phyloP scores from a whole-genome alignment of 306 rosid genomes.

The Cicer arietinum region DNA sequence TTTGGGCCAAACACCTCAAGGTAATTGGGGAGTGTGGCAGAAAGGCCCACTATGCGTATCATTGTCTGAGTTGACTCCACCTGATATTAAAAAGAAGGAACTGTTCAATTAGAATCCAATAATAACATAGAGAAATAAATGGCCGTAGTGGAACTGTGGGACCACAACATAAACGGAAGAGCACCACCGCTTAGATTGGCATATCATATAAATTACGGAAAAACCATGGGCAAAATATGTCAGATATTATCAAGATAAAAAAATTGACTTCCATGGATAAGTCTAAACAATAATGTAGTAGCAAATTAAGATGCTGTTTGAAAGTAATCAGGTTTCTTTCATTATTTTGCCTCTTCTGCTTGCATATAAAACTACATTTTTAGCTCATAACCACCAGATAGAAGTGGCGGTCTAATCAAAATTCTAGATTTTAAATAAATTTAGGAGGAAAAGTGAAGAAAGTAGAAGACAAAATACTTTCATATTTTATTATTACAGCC shows the following conservation, averaged over 20 bases:
- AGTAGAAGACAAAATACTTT: too few relatives aligned
- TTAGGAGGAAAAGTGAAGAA: background rate
- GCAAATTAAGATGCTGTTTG: background rate
- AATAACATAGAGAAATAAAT: constrained; percentile 20
- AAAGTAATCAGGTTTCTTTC: constrained; percentile 18
- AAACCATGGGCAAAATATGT: constrained; percentile 24
- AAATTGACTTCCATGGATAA: background rate
- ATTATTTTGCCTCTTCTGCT: constrained; percentile 29
- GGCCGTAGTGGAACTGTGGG: constrained; percentile 15
- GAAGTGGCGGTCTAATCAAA: constrained; percentile 25
- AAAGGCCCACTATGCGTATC: constrained; percentile 99
- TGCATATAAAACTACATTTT: background rate
- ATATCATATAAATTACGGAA: constrained; percentile 25
- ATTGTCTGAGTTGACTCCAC: constrained; percentile 94
- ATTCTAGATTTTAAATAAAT: constrained; percentile 8
- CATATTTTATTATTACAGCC: too few relatives aligned
- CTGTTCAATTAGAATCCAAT: constrained; percentile 3
- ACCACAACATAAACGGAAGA: constrained; percentile 18
- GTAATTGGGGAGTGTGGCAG: constrained; percentile 96
- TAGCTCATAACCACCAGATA: constrained; percentile 21
- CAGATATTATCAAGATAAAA: constrained; percentile 27
- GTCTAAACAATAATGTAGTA: constrained; percentile 8
- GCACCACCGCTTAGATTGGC: constrained; percentile 3
- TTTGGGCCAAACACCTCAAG: constrained; percentile 71
- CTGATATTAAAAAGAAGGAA: constrained; percentile 47